Conservation (phyloP, 306 rosid species). For the Cyclanthera cordifolia region DNA sequence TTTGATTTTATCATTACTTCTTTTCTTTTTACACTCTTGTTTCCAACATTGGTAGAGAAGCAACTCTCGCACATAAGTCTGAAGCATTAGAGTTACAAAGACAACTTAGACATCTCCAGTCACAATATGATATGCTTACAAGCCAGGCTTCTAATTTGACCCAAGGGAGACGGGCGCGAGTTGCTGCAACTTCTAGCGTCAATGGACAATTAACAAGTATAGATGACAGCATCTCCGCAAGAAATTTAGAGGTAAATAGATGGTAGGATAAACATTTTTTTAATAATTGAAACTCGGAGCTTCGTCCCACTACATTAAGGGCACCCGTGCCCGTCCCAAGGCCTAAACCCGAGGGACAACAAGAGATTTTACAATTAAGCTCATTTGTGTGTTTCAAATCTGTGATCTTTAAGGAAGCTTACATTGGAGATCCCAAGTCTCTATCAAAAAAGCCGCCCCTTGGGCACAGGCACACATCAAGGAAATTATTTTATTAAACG, state of each 20-base stretch:
- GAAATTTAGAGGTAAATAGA: slow-evolving; percentile 63
- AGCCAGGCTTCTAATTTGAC: slow-evolving; percentile 66
- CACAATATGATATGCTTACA: slow-evolving; percentile 77
- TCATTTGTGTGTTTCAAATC: too few species aligned
- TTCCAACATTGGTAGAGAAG: slow-evolving; percentile 42
- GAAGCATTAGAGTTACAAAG: slow-evolving; percentile 74
- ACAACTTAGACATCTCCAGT: slow-evolving; percentile 55
- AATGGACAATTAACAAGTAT: slow-evolving; percentile 67
- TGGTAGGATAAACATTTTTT: background rate
- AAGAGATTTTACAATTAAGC: too few species aligned
- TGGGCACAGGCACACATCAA: too few species aligned
- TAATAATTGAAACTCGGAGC: too few species aligned
- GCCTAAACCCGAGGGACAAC: too few species aligned
- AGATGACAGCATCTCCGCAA: slow-evolving; percentile 74
- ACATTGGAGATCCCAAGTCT: too few species aligned
- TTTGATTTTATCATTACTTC: background rate
- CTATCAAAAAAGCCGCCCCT: too few species aligned
- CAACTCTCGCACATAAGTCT: slow-evolving; percentile 53
- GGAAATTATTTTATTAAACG: too few species aligned
- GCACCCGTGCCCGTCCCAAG: too few species aligned
- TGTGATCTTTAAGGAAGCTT: too few species aligned
- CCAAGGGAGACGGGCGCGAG: slow-evolving; percentile 89
- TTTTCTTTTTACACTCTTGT: background rate
- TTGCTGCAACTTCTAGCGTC: slow-evolving; percentile 82
- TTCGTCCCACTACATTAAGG: too few species aligned